Evolutionary conservation across 768 basidiomycete genomes (phyloP), one percentile per base, ranked within the genome.

Genomic region (Hysterangium stoloniferum): DNA sequence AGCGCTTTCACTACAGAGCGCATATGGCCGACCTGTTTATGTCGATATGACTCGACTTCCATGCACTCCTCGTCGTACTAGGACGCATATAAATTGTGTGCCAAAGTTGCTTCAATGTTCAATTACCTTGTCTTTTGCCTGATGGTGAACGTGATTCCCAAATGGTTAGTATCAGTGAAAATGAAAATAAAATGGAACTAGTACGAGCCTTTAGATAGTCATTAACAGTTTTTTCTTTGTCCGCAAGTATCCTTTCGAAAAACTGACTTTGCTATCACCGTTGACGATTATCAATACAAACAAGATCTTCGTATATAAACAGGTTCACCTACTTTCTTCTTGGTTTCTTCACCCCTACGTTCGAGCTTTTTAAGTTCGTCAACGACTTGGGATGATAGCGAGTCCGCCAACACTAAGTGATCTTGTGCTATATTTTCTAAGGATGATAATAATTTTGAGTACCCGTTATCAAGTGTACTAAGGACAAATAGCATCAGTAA

Each of bases 11-110:
- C 52, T 54, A 35, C n/a, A 37, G 34, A n/a, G n/a, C n/a, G n/a
- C n/a, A n/a, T n/a, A n/a, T 19, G 52, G 44, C 61, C 37, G 31
- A 76, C 88, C 77, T 90, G 87, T 66, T 89, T 91, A 71, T 87
- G 85, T 43, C 84, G 80, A 58, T 79, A 75, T 19, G 72, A 63
- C 58, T 86, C 85, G 19, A 85, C 77, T 62, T 89, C 86, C 13
- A 61, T 59, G 61, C 89, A 91, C 57, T 87, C 80, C 25, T 80
- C 82, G 57, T 90, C 84, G 59, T 91, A 91, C 88, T 91, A 40
- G 36, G 17, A 54, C 13, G 3, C 20, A 37, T 24, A 53, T 15
- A 31, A 38, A 22, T 35, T 31, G 19, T 31, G 9, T 47, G 19
- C 3, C 19, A 12, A 25, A 12, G 27, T 35, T 42, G 15, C 6